These are phyloP conservation scores for Psidium guajava DNA, from an alignment of 345 rosid genomes.

Conservation along the genomic window DNA sequence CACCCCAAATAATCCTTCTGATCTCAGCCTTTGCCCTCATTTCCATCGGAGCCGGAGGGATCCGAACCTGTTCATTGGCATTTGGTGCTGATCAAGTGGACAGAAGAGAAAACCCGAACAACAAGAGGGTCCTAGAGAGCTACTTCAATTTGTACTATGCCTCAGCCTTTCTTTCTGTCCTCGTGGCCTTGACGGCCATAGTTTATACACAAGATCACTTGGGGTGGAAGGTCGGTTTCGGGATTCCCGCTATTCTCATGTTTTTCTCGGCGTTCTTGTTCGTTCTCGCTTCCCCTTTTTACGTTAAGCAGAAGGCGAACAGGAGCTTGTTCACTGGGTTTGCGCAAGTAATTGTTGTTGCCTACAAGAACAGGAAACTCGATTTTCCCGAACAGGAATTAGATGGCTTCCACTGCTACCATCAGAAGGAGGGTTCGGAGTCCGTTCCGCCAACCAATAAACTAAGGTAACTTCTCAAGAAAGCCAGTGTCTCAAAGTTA, in stretches of 20 bases:
- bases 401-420: background rate
- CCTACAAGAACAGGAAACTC: constrained; percentile 4
- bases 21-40: constrained; percentile 16
- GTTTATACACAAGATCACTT: constrained; percentile 18
- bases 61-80: constrained; percentile 19
- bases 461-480: constrained; percentile 27
- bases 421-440: background rate
- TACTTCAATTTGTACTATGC: constrained; percentile 26
- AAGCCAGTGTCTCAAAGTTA: background rate
- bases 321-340: constrained; percentile 16
- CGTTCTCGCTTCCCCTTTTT: constrained; percentile 12
- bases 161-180: constrained; percentile 1
- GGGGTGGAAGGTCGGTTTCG: constrained; percentile 26
- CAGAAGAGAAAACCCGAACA: constrained; percentile 4
- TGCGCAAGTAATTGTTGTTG: constrained; percentile 10
- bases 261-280: constrained; percentile 11
- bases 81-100: constrained; percentile 27
- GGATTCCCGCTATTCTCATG: constrained; percentile 14
- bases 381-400: background rate
- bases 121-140: constrained; percentile 8
- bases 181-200: constrained; percentile 10
- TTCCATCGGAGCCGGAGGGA: constrained; percentile 18
- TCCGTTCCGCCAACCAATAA: constrained; percentile 4
- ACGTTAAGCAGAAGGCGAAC: constrained; percentile 11
- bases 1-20: constrained; percentile 28